A percentile compares a stretch with the other conserved stretches of the same genome.
phyloP scores from a whole-genome alignment of 108 stramenopile species.

The Nitzschia inconspicua region DNA sequence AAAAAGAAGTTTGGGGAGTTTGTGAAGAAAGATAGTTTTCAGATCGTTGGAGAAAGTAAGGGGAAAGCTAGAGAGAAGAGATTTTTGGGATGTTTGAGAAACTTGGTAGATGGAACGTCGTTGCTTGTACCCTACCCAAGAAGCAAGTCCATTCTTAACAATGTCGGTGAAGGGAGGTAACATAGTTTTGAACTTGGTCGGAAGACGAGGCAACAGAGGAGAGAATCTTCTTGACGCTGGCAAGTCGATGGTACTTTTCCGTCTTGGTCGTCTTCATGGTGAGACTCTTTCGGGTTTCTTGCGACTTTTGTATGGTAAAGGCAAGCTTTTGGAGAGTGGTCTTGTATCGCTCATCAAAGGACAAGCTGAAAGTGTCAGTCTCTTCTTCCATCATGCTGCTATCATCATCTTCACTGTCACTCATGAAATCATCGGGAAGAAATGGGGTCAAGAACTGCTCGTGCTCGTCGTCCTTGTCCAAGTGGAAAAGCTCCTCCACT shows the following conservation, averaged over 20 bases:
- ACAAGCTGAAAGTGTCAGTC: conserved; percentile 4
- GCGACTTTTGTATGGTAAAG: conserved; percentile 40
- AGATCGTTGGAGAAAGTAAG: too few species aligned
- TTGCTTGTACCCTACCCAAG: too few species aligned
- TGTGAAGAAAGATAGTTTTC: too few species aligned
- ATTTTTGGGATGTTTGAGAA: too few species aligned
- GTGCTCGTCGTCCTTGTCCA: conserved; percentile 31
- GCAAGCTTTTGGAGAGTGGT: conserved; percentile 35
- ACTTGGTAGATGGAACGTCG: too few species aligned
- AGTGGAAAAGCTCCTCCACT: conserved; percentile 37
- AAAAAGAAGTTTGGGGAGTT: too few species aligned
- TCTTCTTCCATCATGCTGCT: neutral
- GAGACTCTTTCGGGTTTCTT: conserved; percentile 46
- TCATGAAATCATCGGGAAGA: conserved; percentile 7
- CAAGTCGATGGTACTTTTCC: conserved; percentile 30
- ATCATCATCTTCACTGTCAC: neutral
- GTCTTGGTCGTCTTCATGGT: conserved; percentile 42
- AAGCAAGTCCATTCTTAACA: neutral
- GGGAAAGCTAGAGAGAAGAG: too few species aligned
- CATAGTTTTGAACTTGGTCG: conserved; percentile 36
- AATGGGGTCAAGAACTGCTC: conserved; percentile 26
- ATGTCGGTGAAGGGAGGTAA: conserved; percentile 20
- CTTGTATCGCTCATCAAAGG: conserved; percentile 40
- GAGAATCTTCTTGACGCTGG: conserved; percentile 35
- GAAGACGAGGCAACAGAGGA: conserved; percentile 39